These are phyloP conservation scores for Fusarium sp. DNA, from an alignment of 2,329 filamentous ascomycete genomes.

Conservation along the genomic window DNA sequence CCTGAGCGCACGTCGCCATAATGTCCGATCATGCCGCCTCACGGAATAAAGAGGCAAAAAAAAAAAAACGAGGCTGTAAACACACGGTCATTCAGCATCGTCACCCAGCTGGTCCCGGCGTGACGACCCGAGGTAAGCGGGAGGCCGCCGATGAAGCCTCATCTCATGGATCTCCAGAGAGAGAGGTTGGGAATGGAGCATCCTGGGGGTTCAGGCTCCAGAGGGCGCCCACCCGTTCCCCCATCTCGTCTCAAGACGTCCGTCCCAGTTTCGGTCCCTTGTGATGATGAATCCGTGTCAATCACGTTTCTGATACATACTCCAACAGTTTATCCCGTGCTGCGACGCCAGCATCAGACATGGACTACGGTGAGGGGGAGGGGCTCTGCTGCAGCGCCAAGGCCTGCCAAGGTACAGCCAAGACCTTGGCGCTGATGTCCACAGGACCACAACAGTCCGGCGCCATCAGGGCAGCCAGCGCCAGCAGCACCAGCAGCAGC, in stretches of 20 bases:
- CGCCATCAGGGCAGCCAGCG: neutral
- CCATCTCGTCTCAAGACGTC: slow-evolving; percentile 28
- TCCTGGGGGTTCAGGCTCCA: slow-evolving; percentile 3
- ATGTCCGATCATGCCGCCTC: slow-evolving; percentile 12
- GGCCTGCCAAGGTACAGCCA: slow-evolving; percentile 20
- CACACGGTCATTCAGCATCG: neutral
- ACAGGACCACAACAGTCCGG: neutral
- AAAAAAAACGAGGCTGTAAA: neutral
- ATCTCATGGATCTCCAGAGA: neutral
- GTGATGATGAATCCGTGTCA: slow-evolving; percentile 24
- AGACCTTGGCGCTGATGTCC: slow-evolving; percentile 27
- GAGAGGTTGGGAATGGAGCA: slow-evolving; percentile 18
- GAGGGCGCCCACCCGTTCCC: slow-evolving; percentile 9
- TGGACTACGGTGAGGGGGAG: slow-evolving; percentile 38
- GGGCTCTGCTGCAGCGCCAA: slow-evolving; percentile 38
- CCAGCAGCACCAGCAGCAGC: neutral
- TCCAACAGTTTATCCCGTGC: neutral
- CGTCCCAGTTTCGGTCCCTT: slow-evolving; percentile 13
- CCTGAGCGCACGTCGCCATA: slow-evolving; percentile 20
- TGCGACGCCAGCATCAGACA: slow-evolving; percentile 14
- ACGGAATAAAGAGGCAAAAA: neutral
- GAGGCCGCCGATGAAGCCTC: slow-evolving; percentile 30
- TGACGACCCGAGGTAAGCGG: slow-evolving; percentile 14
- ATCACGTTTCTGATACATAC: slow-evolving; percentile 13
- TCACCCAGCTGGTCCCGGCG: neutral